Evolutionary conservation across 2,329 filamentous ascomycete genomes (phyloP).

Genomic region (Trichoderma arundinaceum): DNA sequence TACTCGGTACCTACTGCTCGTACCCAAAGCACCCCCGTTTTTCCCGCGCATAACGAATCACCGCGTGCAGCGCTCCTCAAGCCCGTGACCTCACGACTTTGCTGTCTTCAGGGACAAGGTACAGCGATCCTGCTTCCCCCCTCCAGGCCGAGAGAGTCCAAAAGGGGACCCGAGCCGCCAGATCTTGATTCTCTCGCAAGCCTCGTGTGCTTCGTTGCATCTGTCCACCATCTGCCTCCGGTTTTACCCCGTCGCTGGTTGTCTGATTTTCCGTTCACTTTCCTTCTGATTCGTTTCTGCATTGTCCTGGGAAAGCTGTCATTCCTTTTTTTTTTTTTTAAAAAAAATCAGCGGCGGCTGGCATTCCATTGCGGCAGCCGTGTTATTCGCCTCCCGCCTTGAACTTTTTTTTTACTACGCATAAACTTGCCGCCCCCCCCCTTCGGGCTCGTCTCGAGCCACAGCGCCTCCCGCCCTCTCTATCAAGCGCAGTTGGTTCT

Average conservation of each 20-base stretch:
- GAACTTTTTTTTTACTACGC: background rate
- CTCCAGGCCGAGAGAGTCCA: constrained; percentile 21
- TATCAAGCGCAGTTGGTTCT: background rate
- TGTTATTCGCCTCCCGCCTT: constrained; percentile 19
- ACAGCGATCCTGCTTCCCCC: constrained; percentile 16
- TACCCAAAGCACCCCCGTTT: constrained; percentile 6
- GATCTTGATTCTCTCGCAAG: constrained; percentile 21
- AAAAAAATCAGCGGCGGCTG: constrained; percentile 20
- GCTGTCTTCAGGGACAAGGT: constrained; percentile 32
- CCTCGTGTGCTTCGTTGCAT: constrained; percentile 31
- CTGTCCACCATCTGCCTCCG: constrained; percentile 25
- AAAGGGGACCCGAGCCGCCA: constrained; percentile 30
- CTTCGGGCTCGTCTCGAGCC: constrained; percentile 10
- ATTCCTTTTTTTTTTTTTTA: constrained; percentile 19
- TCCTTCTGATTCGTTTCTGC: constrained; percentile 22
- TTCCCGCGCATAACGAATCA: constrained; percentile 35
- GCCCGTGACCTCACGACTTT: constrained; percentile 40
- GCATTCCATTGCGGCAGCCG: constrained; percentile 23
- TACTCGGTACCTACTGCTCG: constrained; percentile 15
- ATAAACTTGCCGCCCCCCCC: constrained; percentile 3
- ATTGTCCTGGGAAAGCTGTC: constrained; percentile 25
- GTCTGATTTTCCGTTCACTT: constrained; percentile 26
- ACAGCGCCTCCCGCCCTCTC: background rate
- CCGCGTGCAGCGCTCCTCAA: constrained; percentile 28
- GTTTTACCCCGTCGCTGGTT: constrained; percentile 22